Evolutionary conservation across 1,284 basidiomycete genomes (phyloP).

Genomic region (Ceratobasidium sp.): DNA sequence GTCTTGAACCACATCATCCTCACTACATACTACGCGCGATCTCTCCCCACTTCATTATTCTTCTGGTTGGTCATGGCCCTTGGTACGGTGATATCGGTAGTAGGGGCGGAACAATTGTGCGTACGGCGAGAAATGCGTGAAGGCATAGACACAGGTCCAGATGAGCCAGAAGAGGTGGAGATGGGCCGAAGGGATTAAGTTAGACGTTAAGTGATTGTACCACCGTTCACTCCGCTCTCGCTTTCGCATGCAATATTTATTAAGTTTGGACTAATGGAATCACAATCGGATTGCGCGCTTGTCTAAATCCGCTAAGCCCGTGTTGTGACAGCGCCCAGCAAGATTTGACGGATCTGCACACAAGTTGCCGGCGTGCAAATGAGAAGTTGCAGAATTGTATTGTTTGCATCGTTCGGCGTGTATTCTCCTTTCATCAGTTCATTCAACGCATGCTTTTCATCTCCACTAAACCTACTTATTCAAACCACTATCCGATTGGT

Average conservation of each 20-base stretch:
- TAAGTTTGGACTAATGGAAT: conserved; percentile 4
- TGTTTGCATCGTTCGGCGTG: background rate
- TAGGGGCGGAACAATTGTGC: conserved; percentile 91
- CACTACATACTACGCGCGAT: conserved; percentile 91
- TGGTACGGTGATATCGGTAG: conserved; percentile 81
- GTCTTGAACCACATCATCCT: conserved; percentile 91
- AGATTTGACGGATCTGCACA: background rate
- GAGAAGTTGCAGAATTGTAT: background rate
- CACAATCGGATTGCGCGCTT: conserved; percentile 6
- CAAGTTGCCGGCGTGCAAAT: background rate
- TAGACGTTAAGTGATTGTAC: conserved; percentile 36
- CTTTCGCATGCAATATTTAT: conserved; percentile 28
- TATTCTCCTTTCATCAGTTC: background rate
- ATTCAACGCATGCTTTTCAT: too few species aligned
- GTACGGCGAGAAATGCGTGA: conserved; percentile 93
- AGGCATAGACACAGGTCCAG: conserved; percentile 74
- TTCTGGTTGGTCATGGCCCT: conserved; percentile 85
- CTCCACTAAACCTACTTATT: too few species aligned
- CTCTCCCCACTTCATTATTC: conserved; percentile 90
- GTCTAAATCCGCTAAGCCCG: background rate
- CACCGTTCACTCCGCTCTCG: background rate
- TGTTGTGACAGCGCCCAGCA: background rate
- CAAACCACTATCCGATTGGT: too few species aligned
- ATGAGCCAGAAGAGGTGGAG: conserved; percentile 57
- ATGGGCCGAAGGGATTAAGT: conserved; percentile 33